Evolutionary conservation across 192 early-diverging fungal species (phyloP), one percentile per base, ranked within the genome.

Genomic region (Coemansia sp.): DNA sequence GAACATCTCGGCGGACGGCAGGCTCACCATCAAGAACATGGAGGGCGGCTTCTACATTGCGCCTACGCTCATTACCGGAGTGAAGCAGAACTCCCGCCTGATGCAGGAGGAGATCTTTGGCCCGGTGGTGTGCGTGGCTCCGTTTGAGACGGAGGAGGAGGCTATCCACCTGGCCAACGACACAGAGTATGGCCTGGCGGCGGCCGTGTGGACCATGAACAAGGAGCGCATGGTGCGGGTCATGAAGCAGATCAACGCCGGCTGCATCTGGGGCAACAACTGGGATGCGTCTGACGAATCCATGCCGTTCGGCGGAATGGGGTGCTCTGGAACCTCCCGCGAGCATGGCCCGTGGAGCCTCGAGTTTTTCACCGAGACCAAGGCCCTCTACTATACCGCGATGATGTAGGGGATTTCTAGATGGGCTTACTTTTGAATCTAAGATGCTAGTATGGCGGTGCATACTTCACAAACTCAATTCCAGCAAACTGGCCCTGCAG

Each of bases 71-170:
- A 85, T 89, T 58, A 77, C 80, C 4, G 76, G 26, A 31, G 33
- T 59, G 23, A 68, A 75, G 31, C 76, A 82, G 39, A 50, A 27
- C 29, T 56, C 60, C 64, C 59, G 49, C 18, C 64, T 86, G 17
- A 70, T 82, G 31, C 62, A 80, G 44, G 87, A 92, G 41, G 88
- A 92, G 65, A 86, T 90, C 33, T 92, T 92, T 72, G 88, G 88
- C n/a, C 90, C 89, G 6, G 91, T 93, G 5, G 80, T 87, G 7
- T 78, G 75, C 36, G 72, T 93, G 4, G 58, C 77, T 56, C 84
- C 87, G 31, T 93, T 93, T 47, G 71, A 77, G 17, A 77, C 75
- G 9, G 77, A 83, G 31, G 88, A 86, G 1, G 88, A 93, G 44
- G 89, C 55, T 4, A 46, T 93, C 14, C 60, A 78, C 38, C 74